Percentiles rank a stretch among this genome's conserved stretches.
These are phyloP conservation scores for Herpotrichia juniperi DNA, from an alignment of 2,329 filamentous ascomycete species.

Conservation along the genomic window DNA sequence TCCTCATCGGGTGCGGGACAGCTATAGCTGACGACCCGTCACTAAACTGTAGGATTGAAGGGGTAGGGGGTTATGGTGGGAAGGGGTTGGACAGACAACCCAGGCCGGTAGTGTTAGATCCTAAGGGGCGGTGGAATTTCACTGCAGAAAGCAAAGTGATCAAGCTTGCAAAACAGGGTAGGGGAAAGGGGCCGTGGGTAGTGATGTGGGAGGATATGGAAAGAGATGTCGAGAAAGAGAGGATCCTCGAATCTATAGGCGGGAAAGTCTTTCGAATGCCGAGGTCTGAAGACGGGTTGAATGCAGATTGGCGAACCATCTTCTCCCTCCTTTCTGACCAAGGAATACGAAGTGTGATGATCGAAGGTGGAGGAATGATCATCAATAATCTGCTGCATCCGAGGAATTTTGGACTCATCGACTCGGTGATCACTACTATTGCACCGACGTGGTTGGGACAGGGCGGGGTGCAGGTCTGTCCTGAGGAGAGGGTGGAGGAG, in stretches of 20 bases:
- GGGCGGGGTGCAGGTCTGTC: constrained; percentile 80
- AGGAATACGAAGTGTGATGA: constrained; percentile 80
- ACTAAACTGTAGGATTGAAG: constrained; percentile 78
- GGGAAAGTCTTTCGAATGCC: constrained; percentile 27
- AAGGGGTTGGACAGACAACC: constrained; percentile 67
- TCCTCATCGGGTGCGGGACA: constrained; percentile 84
- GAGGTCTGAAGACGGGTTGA: not conserved
- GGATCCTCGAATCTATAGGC: constrained; percentile 31
- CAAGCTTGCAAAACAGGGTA: constrained; percentile 65
- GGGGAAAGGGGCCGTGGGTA: constrained; percentile 76
- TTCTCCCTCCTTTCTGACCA: constrained; percentile 63
- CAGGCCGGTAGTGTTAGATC: constrained; percentile 82
- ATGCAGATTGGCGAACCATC: constrained; percentile 65
- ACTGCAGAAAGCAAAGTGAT: constrained; percentile 67
- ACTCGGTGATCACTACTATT: constrained; percentile 85
- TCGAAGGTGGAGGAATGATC: constrained; percentile 84
- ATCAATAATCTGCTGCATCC: constrained; percentile 80
- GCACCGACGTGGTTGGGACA: constrained; percentile 89
- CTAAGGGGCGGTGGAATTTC: constrained; percentile 74
- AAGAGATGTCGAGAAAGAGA: constrained; percentile 44
- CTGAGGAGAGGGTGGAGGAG: constrained; percentile 60
- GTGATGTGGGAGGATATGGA: constrained; percentile 45
- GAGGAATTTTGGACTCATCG: constrained; percentile 66
- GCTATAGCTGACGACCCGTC: constrained; percentile 84
- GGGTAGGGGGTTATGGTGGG: constrained; percentile 63